Evolutionary conservation across 345 rosid genomes (phyloP).

Genomic region (Syzygium grande): DNA sequence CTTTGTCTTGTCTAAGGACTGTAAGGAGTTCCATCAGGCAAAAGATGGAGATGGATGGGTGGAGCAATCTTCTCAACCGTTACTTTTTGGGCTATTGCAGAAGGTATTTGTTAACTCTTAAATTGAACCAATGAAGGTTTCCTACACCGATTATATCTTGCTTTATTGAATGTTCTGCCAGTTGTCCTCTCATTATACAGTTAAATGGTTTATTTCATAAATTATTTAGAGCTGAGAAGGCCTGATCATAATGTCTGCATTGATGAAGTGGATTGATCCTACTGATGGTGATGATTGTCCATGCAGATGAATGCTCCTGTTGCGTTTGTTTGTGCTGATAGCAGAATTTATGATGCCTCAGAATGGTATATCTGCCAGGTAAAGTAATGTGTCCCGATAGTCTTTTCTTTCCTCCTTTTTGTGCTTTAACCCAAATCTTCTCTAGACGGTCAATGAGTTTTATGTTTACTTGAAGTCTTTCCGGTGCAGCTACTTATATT

Average conservation of each 20-base stretch:
- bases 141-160: neutral
- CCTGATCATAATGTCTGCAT: neutral
- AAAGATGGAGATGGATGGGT: conserved; percentile 99
- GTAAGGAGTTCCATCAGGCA: conserved; percentile 87
- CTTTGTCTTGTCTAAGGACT: conserved; percentile 51
- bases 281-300: neutral
- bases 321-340: conserved; percentile 86
- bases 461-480: neutral
- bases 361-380: conserved; percentile 99
- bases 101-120: conserved; percentile 34
- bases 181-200: neutral
- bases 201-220: neutral
- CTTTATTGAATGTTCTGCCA: neutral
- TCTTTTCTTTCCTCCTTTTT: neutral
- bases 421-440: neutral
- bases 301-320: conserved; percentile 74
- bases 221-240: neutral
- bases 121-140: neutral
- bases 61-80: conserved; percentile 78
- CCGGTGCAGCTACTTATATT: neutral
- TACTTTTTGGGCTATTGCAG: conserved; percentile 77
- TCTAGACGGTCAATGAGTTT: neutral
- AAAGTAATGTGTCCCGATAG: neutral
- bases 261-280: conserved; percentile 4
- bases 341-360: conserved; percentile 83